Percentiles rank a stretch among this genome's conserved stretches.
phyloP scores from a whole-genome alignment of 768 basidiomycete genomes.

The Mycena rosella region DNA sequence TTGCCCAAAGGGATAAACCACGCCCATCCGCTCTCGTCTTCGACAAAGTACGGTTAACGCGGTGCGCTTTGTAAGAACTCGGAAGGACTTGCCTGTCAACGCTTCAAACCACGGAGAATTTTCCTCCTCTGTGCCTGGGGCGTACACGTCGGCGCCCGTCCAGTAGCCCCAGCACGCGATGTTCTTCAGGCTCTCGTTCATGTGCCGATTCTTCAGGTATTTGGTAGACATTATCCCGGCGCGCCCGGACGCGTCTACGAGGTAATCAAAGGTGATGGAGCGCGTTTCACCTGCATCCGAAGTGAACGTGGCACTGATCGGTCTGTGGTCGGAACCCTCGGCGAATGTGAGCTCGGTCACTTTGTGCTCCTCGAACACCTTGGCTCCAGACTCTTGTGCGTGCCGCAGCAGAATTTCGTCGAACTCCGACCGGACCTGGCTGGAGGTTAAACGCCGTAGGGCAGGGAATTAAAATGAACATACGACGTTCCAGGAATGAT shows the following conservation, averaged over 20 bases:
- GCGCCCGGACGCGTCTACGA: constrained; percentile 75
- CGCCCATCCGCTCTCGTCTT: constrained; percentile 57
- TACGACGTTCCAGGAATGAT: constrained; percentile 37
- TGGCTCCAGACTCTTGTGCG: background rate
- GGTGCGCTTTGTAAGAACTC: background rate
- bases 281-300: constrained; percentile 49
- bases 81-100: constrained; percentile 13
- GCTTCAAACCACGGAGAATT: constrained; percentile 50
- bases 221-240: constrained; percentile 69
- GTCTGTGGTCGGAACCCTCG: constrained; percentile 41
- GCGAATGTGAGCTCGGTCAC: constrained; percentile 3
- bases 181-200: constrained; percentile 47
- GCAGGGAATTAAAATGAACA: constrained; percentile 37
- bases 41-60: background rate
- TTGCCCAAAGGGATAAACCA: constrained; percentile 55
- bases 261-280: constrained; percentile 66
- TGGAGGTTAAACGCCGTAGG: too few species aligned
- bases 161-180: constrained; percentile 49
- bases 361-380: background rate
- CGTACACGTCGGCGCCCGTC: constrained; percentile 45
- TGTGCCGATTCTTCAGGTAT: constrained; percentile 69
- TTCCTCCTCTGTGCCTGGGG: constrained; percentile 46
- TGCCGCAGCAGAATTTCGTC: constrained; percentile 19
- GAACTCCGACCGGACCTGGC: constrained; percentile 32
- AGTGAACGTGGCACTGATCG: constrained; percentile 56